Evolutionary conservation across 176 grass and related monocot genomes (phyloP), one percentile per base, ranked within the genome.

Genomic region (Calamus simplicifolius): DNA sequence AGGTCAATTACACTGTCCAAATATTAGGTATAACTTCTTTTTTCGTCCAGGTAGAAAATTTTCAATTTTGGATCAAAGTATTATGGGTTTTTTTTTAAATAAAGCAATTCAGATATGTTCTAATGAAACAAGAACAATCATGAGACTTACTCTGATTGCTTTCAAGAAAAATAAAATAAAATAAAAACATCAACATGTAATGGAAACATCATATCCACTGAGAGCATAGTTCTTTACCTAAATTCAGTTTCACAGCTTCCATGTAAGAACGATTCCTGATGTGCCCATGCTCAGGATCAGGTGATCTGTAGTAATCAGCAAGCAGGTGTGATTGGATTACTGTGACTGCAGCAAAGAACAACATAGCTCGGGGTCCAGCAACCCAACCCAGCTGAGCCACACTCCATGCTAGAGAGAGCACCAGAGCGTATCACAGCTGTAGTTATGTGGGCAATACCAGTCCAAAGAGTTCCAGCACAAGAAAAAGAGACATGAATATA

Each of bases 351-450:
- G 91, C 79, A 52, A 96, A 96, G 67, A 81, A 29, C 31, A 87
- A 8, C 27, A 96, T 53, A 18, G 67, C 67, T 16, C 38, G 23
- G 19, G 91, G 86, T 1, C 91, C 91, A 0, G 62, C 77, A 13
- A 74, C 63, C 91, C 91, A 96, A 3, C 91, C 86, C 2, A 96
- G 61, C 59, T 96, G 86, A 18, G 83, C 91, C 51, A 96, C 78
- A 66, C 86, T 87, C 91, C 86, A 95, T 21, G 83, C 83, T 19
- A 95, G 61, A 19, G 91, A 90, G 48, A 90, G 52, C 86, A 50
- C 91, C 86, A 19, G 86, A 86, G 0, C 86, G 80, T 12, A 95
- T 87, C 29, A 90, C 86, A 51, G 77, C 90, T 35, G 90, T 95
- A 55, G 86, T 81, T 56, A 95, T 79, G 69, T 95, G 85, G 23